phyloP scores from a whole-genome alignment of 2,329 filamentous ascomycete species.

The Macrophomina pseudophaseolina region DNA sequence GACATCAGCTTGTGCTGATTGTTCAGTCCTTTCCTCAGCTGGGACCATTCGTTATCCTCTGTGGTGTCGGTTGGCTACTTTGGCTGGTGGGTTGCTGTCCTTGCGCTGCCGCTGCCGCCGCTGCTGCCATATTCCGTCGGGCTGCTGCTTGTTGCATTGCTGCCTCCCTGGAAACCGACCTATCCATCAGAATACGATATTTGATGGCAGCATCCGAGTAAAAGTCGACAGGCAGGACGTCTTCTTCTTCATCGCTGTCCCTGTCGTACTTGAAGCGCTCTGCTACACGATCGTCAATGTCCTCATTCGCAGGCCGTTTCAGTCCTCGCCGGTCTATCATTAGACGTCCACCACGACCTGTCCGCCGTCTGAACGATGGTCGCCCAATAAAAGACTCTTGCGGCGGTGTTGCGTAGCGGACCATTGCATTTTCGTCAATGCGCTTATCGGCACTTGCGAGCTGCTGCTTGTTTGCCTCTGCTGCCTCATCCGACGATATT shows the following conservation, averaged over 20 bases:
- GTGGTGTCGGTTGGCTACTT: slow-evolving; percentile 13
- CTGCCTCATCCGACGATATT: slow-evolving; percentile 48
- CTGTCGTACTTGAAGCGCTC: slow-evolving; percentile 80
- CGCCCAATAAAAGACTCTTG: slow-evolving; percentile 46
- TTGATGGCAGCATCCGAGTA: slow-evolving; percentile 62
- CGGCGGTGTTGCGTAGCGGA: slow-evolving; percentile 46
- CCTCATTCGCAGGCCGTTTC: slow-evolving; percentile 57
- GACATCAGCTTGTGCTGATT: background rate
- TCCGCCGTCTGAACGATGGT: slow-evolving; percentile 79
- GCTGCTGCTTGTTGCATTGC: slow-evolving; percentile 42
- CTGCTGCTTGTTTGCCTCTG: slow-evolving; percentile 43
- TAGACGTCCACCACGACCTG: slow-evolving; percentile 81
- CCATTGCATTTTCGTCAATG: slow-evolving; percentile 29
- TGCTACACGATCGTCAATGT: slow-evolving; percentile 39
- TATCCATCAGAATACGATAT: slow-evolving; percentile 57
- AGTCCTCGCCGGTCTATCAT: slow-evolving; percentile 86
- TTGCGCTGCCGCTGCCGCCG: slow-evolving; percentile 32
- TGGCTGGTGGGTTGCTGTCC: slow-evolving; percentile 37
- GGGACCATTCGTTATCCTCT: slow-evolving; percentile 18
- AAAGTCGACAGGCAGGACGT: slow-evolving; percentile 77
- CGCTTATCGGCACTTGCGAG: slow-evolving; percentile 1
- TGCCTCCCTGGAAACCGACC: slow-evolving; percentile 38
- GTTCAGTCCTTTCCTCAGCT: slow-evolving; percentile 1
- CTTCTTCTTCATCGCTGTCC: slow-evolving; percentile 79
- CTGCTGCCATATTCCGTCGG: slow-evolving; percentile 14